Evolutionary conservation across 2,329 filamentous ascomycete genomes (phyloP), one percentile per base, ranked within the genome.

Genomic region (Aspergillus pseudoterreus): DNA sequence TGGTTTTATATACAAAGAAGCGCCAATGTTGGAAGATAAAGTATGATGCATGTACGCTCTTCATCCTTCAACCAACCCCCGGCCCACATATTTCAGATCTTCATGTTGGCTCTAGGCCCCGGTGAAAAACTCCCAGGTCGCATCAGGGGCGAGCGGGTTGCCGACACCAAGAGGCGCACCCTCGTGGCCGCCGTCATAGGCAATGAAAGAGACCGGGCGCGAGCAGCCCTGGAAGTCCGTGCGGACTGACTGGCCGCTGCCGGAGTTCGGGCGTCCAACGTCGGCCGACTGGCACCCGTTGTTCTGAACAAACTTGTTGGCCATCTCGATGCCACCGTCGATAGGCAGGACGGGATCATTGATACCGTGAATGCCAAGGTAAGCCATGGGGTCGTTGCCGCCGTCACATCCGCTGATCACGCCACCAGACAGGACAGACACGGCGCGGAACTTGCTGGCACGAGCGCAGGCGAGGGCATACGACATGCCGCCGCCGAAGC

Each of bases 401-500:
- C 70, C 71, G 39, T 56, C 57, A 50, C 70, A 72, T 24, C 70
- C 70, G 41, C 66, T 69, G 45, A 72, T 54, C 27, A 61, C 50
- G 17, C 61, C 69, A 22, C 68, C 69, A 3, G 63, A 62, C 35
- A 71, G 58, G 43, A 69, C 64, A 12, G 70, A 67, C 15, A 78
- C 68, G 39, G 71, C 75, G 32, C 70, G 68, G 60, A 75, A 70
- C 45, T 63, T 61, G 17, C 61, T 57, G 4, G 73, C 66, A 14
- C 69, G 68, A 2, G 73, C 67, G 56, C 75, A 78, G 4, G 75
- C 74, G 10, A 76, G 58, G 1, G 69, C 63, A 58, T 67, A 74
- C 2, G 65, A 68, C 71, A 78, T 77, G 41, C 70, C 69, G 36
- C 66, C 74, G 36, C 75, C 74, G 56, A 74, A 76, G 53, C 70